Percentiles rank a stretch among this genome's conserved stretches.
Evolutionary conservation across 805 yeast genomes (phyloP).

Genomic region (Yarrowia osloensis): DNA sequence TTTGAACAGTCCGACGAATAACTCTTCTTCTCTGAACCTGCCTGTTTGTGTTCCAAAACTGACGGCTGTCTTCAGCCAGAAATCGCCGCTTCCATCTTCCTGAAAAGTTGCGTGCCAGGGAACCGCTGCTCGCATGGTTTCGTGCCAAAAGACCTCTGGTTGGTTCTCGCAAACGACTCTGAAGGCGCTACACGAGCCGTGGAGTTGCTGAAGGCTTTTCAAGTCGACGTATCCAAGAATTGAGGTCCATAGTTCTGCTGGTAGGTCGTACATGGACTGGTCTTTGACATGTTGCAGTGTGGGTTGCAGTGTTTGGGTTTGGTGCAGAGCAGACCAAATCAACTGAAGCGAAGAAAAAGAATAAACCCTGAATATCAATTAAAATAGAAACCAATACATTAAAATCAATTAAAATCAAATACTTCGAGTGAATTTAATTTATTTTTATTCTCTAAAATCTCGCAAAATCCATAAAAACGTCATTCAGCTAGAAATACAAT

Average conservation of each 20-base stretch:
- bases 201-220: constrained; percentile 3
- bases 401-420: too few species aligned
- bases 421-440: too few species aligned
- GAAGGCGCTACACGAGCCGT: neutral
- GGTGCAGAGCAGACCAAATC: too few species aligned
- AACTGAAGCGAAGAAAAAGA: too few species aligned
- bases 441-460: too few species aligned
- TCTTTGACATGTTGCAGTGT: too few species aligned
- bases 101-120: constrained; percentile 2
- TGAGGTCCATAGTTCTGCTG: constrained; percentile 22
- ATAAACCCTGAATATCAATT: neutral
- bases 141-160: constrained; percentile 10
- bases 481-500: neutral
- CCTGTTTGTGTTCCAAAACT: neutral
- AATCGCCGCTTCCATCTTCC: neutral
- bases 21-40: neutral
- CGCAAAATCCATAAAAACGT: too few species aligned
- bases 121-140: neutral
- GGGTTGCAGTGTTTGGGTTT: neutral
- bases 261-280: constrained; percentile 11
- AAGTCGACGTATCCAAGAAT: constrained; percentile 1
- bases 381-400: neutral
- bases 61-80: constrained; percentile 6
- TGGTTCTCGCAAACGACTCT: neutral
- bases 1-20: neutral